Base-by-base conservation (phyloP, 306 rosid species). In the Corylus heterophylla region DNA sequence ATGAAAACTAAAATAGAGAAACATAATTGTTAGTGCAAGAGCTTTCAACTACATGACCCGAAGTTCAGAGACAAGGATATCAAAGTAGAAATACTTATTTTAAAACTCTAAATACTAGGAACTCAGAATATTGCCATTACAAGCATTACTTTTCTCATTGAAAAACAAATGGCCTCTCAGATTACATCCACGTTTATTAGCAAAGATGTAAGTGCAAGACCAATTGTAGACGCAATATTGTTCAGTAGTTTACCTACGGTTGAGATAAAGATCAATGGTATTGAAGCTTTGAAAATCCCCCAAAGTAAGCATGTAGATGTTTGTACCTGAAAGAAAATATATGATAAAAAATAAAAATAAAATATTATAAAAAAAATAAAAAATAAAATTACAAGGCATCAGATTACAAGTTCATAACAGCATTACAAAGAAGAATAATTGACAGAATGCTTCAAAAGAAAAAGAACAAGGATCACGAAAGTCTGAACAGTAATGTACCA, bases 261-360 rank as follows among this genome's bases (percentile, higher is more conserved):
- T 97, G 79, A 94, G 94, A 85, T 92, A 94, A 72, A 94, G 90
- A 85, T 94, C 98, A 48, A 94, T 88, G 78, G 89, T 85, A 77
- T 92, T 92, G 68, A 95, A 88, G 80, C 98, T 94, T 95, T 97
- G 92, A 86, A 88, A 87, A 77, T 94, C 98, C 62, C 97, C 97
- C 78, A 94, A 71, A 6, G 90, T 87, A 81, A 94, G 95, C 97
- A 94, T 92, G 80, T 85, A 81, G 74, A 94, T 94, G 80, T 91
- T 80, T 73, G 98, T 94, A 76, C 97, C 98, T 94, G 88, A 80
- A 81, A 67, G 51, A 77, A 47, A 80, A 31, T 16, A 78, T 44
- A 31, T 54, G 74, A 69, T 64, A 83, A 58, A 25, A 61, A 79
- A 7, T 27, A 62, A 27, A 74, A 77, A 78, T 64, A 47, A n/a